These are phyloP conservation scores for Claviceps sp. DNA, from an alignment of 2,329 filamentous ascomycete genomes.

Conservation along the genomic window DNA sequence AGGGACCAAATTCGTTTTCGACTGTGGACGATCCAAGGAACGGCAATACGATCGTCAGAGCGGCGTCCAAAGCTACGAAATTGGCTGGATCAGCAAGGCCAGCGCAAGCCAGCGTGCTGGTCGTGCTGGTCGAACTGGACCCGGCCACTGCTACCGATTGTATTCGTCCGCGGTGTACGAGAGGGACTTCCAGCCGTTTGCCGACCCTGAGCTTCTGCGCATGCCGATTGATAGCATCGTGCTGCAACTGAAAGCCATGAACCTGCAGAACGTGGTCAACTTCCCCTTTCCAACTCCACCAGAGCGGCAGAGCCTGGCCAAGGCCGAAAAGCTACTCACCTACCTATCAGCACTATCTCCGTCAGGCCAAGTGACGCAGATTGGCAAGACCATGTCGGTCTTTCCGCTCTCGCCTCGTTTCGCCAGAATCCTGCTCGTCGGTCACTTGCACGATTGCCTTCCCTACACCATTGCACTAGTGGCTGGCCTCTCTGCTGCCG, in stretches of 20 bases:
- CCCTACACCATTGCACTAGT: slow-evolving; percentile 82
- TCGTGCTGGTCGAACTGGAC: slow-evolving; percentile 87
- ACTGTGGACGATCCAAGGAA: slow-evolving; percentile 85
- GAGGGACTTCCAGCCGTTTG: slow-evolving; percentile 73
- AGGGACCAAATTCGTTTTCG: slow-evolving; percentile 88
- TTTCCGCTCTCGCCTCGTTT: slow-evolving; percentile 88
- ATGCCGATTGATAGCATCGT: slow-evolving; percentile 91
- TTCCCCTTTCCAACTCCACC: slow-evolving; percentile 95
- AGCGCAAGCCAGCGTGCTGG: slow-evolving; percentile 84
- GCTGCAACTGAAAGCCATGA: slow-evolving; percentile 89
- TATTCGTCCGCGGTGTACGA: slow-evolving; percentile 94
- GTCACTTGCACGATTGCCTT: slow-evolving; percentile 68
- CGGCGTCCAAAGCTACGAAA: slow-evolving; percentile 88
- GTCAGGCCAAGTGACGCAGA: slow-evolving; percentile 60
- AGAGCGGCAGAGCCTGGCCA: slow-evolving; percentile 58
- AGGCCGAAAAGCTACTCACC: slow-evolving; percentile 73
- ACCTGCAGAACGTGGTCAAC: slow-evolving; percentile 75
- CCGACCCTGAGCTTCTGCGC: slow-evolving; percentile 75
- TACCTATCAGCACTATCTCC: slow-evolving; percentile 71
- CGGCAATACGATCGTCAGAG: slow-evolving; percentile 77
- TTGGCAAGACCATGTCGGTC: slow-evolving; percentile 70
- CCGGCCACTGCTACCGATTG: slow-evolving; percentile 87
- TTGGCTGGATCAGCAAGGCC: slow-evolving; percentile 96
- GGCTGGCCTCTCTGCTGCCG: slow-evolving; percentile 74
- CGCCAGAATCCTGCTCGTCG: slow-evolving; percentile 81